phyloP scores from a whole-genome alignment of 345 rosid species.

The Turritis glabra region DNA sequence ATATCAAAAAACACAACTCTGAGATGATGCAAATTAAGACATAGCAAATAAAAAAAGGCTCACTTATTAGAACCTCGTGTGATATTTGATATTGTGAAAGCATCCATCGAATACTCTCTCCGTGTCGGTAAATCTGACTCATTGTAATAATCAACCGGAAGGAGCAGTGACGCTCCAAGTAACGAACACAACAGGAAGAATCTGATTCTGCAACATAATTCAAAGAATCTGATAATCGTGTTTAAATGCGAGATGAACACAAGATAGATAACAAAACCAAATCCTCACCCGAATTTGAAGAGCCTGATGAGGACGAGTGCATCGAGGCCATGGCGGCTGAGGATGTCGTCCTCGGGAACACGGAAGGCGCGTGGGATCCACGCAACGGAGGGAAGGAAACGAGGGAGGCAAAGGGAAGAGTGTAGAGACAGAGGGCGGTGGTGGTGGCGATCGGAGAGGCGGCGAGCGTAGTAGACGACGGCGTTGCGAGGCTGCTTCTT shows the following conservation, averaged over 20 bases:
- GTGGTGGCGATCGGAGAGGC: constrained; percentile 45
- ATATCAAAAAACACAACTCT: not conserved
- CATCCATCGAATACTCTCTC: constrained; percentile 54
- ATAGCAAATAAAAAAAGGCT: not conserved
- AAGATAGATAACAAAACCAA: not conserved
- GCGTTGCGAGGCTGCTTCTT: constrained; percentile 85
- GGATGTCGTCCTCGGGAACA: constrained; percentile 74
- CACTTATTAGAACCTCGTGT: constrained; percentile 74
- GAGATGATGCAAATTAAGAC: not conserved
- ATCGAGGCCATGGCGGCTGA: constrained; percentile 64
- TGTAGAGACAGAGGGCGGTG: constrained; percentile 37
- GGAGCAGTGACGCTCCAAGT: constrained; percentile 64
- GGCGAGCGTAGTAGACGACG: constrained; percentile 78
- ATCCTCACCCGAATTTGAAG: constrained; percentile 79
- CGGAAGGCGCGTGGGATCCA: constrained; percentile 79
- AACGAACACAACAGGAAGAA: constrained; percentile 72
- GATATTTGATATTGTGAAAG: constrained; percentile 72
- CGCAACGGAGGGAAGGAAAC: constrained; percentile 77
- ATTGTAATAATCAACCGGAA: constrained; percentile 70
- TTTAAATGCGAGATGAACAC: not conserved
- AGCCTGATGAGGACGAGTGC: constrained; percentile 76
- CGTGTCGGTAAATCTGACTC: constrained; percentile 49
- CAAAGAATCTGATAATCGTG: not conserved
- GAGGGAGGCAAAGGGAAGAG: constrained; percentile 44
- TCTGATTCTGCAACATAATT: constrained; percentile 52